These are phyloP conservation scores for Zygoascus ofunaensis DNA, from an alignment of 805 yeast genomes.

Conservation along the genomic window DNA sequence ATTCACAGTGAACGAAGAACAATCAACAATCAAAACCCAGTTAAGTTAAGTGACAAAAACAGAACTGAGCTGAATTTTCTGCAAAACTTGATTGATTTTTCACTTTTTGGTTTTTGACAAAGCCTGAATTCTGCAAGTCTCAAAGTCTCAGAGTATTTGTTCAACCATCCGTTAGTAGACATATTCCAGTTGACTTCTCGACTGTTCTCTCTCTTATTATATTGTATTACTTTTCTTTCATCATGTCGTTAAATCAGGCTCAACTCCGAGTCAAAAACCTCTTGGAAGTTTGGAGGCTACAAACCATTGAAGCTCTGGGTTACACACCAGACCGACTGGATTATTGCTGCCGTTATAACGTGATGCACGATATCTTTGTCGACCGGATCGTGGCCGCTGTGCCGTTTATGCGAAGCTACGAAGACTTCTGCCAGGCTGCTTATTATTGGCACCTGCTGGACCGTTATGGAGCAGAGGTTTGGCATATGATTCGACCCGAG, in stretches of 20 bases:
- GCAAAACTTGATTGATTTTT: no score
- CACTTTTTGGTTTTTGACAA: no score
- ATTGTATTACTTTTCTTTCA: background rate
- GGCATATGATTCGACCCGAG: conserved; percentile 16
- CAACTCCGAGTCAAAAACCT: conserved; percentile 9
- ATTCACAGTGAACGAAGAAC: no score
- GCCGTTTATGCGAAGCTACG: conserved; percentile 16
- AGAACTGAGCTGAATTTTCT: no score
- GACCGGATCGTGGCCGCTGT: conserved; percentile 24
- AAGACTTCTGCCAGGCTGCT: conserved; percentile 20
- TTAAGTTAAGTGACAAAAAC: no score
- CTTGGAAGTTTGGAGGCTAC: conserved; percentile 10
- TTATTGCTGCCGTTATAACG: conserved; percentile 23
- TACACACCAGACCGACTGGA: conserved; percentile 17
- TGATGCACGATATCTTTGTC: conserved; percentile 25
- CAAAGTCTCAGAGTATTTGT: no score
- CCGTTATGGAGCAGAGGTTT: conserved; percentile 22
- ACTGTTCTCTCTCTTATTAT: no score
- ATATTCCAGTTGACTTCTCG: no score
- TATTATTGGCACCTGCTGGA: conserved; percentile 27
- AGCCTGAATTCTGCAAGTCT: no score
- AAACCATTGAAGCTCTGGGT: conserved; percentile 14
- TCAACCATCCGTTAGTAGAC: no score
- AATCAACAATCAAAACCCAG: no score
- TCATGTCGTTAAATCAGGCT: conserved; percentile 2